phyloP scores from a whole-genome alignment of 192 early-diverging fungal species.

The Rhizoclosmatium sp. region DNA sequence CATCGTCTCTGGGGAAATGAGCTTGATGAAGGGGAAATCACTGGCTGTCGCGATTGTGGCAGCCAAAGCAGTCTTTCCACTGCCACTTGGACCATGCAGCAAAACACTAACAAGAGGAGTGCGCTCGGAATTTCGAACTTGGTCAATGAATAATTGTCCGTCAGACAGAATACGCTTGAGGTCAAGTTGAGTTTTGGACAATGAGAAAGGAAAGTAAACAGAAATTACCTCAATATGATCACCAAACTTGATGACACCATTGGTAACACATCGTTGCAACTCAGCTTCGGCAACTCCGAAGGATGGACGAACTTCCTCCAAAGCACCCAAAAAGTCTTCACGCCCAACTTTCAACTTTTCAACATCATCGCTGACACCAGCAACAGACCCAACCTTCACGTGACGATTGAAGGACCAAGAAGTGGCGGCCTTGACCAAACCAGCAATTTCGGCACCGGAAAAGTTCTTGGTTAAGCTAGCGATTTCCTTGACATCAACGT shows the following conservation, averaged over 20 bases:
- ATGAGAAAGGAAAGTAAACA: neutral
- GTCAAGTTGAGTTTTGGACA: constrained; percentile 53
- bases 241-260: constrained; percentile 85
- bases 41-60: constrained; percentile 91
- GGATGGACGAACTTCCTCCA: constrained; percentile 92
- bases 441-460: constrained; percentile 96
- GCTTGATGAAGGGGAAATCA: constrained; percentile 95
- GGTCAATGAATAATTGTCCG: constrained; percentile 63
- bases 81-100: constrained; percentile 83
- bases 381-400: constrained; percentile 89
- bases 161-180: constrained; percentile 61
- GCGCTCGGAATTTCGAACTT: constrained; percentile 76
- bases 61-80: constrained; percentile 95
- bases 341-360: constrained; percentile 87
- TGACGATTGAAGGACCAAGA: constrained; percentile 97
- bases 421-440: constrained; percentile 87
- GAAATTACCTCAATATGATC: constrained; percentile 61
- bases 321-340: constrained; percentile 86
- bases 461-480: constrained; percentile 94
- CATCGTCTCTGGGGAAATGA: constrained; percentile 96
- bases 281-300: constrained; percentile 96
- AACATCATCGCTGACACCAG: constrained; percentile 82
- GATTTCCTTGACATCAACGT: constrained; percentile 86
- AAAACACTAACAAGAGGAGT: constrained; percentile 93
- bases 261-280: constrained; percentile 82